Percentiles rank a stretch among this genome's conserved stretches.
Evolutionary conservation across 768 basidiomycete species (phyloP).

Genomic region (Tulasnella sp.): DNA sequence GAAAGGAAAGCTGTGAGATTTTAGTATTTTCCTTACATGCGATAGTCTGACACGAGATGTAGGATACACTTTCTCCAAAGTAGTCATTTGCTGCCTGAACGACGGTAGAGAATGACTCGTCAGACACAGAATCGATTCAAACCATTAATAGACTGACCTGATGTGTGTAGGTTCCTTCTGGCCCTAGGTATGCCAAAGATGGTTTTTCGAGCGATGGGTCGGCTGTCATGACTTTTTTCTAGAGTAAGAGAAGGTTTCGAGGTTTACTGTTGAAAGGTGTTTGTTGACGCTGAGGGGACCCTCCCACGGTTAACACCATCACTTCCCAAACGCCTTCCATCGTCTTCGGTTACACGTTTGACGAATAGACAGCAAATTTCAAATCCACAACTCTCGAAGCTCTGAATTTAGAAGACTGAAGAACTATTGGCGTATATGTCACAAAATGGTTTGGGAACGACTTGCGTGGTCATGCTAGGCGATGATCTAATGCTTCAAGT

Average conservation of each 20-base stretch:
- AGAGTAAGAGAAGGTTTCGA: neutral
- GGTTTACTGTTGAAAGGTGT: too few species aligned
- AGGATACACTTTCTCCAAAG: neutral
- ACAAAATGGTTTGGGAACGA: neutral
- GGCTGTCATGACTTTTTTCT: neutral
- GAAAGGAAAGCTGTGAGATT: neutral
- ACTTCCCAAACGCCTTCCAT: neutral
- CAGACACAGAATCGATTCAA: too few species aligned
- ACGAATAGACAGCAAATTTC: neutral
- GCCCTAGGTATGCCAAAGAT: conserved; percentile 6
- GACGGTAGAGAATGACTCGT: neutral
- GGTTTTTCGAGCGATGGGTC: neutral
- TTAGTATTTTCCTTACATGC: neutral
- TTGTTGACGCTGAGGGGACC: too few species aligned
- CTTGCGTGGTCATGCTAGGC: neutral
- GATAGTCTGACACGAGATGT: conserved; percentile 10
- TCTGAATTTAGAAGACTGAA: neutral
- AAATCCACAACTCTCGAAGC: neutral
- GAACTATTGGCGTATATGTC: neutral
- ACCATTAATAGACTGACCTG: neutral
- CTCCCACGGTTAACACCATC: neutral
- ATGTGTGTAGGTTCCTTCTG: conserved; percentile 20
- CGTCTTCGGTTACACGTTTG: neutral
- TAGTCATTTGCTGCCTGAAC: conserved; percentile 15
- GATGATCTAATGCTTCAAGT: neutral